phyloP scores from a whole-genome alignment of 2,329 filamentous ascomycete genomes.

The Apiospora pterosperma region DNA sequence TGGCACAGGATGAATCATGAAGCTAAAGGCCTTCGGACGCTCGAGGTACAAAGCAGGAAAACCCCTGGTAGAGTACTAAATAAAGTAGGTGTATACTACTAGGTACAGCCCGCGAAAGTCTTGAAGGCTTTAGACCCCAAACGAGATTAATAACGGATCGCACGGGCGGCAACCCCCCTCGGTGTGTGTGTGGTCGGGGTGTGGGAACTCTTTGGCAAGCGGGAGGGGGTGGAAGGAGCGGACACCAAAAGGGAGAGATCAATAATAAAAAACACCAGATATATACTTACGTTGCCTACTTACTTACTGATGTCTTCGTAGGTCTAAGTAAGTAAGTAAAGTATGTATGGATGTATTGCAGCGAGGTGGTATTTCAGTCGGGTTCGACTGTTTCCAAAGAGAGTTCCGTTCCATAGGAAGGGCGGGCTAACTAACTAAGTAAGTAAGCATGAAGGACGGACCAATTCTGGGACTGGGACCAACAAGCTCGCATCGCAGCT shows the following conservation, averaged over 20 bases:
- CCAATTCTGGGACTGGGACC: not conserved
- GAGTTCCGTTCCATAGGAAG: not conserved
- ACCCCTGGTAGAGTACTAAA: not conserved
- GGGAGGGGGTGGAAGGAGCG: not conserved
- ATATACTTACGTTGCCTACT: no score
- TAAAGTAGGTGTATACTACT: not conserved
- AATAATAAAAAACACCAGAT: no score
- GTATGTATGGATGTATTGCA: no score
- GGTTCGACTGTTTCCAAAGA: not conserved
- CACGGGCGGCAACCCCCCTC: not conserved
- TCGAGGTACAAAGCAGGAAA: not conserved
- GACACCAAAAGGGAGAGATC: not conserved
- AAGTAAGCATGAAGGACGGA: not conserved
- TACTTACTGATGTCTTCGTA: no score
- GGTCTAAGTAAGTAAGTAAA: no score
- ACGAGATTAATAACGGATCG: conserved; percentile 7
- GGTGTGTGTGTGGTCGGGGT: not conserved
- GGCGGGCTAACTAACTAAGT: not conserved
- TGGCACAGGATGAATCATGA: not conserved
- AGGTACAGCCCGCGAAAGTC: not conserved
- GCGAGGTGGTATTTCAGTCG: not conserved
- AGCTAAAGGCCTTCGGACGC: not conserved
- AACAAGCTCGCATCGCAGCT: not conserved
- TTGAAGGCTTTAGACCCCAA: conserved; percentile 9
- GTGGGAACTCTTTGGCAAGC: not conserved